Percentiles rank a stretch among this genome's conserved stretches.
phyloP scores from a whole-genome alignment of 768 basidiomycete species.

The Naganishia vaughanmartiniae region DNA sequence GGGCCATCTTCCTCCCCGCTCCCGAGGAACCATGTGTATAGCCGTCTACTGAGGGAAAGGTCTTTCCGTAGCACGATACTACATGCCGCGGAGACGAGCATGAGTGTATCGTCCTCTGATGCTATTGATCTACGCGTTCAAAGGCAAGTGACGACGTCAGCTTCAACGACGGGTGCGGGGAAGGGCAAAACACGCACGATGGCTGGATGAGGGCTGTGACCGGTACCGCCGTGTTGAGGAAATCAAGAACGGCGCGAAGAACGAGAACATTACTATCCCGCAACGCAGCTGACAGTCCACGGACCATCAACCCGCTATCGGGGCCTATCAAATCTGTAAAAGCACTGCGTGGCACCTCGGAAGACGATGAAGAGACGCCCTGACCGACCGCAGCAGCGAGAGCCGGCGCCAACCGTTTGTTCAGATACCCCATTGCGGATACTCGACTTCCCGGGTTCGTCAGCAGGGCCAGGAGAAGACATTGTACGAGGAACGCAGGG shows the following conservation, averaged over 20 bases:
- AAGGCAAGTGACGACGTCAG: neutral
- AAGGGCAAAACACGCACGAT: neutral
- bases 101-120: slow-evolving; percentile 67
- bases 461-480: slow-evolving; percentile 88
- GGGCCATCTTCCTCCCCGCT: slow-evolving; percentile 64
- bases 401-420: slow-evolving; percentile 65
- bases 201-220: neutral
- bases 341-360: slow-evolving; percentile 41
- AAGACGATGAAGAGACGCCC: neutral
- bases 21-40: slow-evolving; percentile 91
- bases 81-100: slow-evolving; percentile 81
- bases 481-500: slow-evolving; percentile 88
- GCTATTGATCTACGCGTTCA: slow-evolving; percentile 45
- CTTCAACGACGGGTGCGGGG: neutral
- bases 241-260: slow-evolving; percentile 76
- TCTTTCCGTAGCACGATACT: slow-evolving; percentile 89
- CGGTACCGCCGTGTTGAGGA: slow-evolving; percentile 55
- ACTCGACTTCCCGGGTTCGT: slow-evolving; percentile 82
- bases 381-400: neutral
- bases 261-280: slow-evolving; percentile 92
- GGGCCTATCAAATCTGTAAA: slow-evolving; percentile 71
- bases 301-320: slow-evolving; percentile 89
- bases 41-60: slow-evolving; percentile 81
- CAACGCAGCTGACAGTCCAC: slow-evolving; percentile 84
- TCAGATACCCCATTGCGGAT: slow-evolving; percentile 80